Evolutionary conservation across 2,329 filamentous ascomycete species (phyloP).

Genomic region (Fusarium equiseti): DNA sequence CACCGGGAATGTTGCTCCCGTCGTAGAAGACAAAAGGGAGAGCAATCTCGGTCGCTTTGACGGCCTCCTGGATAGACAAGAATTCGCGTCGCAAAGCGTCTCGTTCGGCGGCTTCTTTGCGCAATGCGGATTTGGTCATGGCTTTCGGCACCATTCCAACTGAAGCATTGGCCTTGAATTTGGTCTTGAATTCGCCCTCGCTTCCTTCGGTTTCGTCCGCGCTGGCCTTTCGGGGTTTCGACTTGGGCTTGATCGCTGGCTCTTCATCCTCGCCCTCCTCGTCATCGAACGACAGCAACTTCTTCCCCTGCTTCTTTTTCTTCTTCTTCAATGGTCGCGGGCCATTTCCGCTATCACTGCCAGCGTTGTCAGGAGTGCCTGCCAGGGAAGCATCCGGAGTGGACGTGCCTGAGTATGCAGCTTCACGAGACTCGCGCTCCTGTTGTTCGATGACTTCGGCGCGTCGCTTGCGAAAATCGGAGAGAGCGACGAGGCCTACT

Average conservation of each 20-base stretch:
- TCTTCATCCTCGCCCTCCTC: constrained; percentile 74
- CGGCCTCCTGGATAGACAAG: constrained; percentile 81
- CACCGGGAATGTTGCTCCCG: constrained; percentile 88
- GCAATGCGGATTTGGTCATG: constrained; percentile 77
- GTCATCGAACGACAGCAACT: constrained; percentile 73
- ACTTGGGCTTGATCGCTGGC: constrained; percentile 43
- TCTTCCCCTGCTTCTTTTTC: constrained; percentile 59
- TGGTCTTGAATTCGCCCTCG: constrained; percentile 50
- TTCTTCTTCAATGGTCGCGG: constrained; percentile 50
- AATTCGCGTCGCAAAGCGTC: constrained; percentile 88
- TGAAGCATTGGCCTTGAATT: constrained; percentile 72
- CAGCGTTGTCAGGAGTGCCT: constrained; percentile 60
- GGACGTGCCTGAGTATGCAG: constrained; percentile 59
- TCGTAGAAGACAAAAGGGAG: constrained; percentile 98
- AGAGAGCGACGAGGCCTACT: constrained; percentile 90
- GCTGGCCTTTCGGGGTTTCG: constrained; percentile 53
- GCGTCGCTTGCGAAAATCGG: constrained; percentile 95
- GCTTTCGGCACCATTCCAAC: constrained; percentile 76
- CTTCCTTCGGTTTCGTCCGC: constrained; percentile 51
- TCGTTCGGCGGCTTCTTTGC: constrained; percentile 81
- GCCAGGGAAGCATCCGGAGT: constrained; percentile 64
- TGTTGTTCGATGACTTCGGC: constrained; percentile 94
- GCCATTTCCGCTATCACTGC: constrained; percentile 51
- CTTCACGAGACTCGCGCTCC: constrained; percentile 81
- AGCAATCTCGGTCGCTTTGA: constrained; percentile 89